Conservation (phyloP, 2,329 filamentous ascomycete species). For the Nemania serpens region DNA sequence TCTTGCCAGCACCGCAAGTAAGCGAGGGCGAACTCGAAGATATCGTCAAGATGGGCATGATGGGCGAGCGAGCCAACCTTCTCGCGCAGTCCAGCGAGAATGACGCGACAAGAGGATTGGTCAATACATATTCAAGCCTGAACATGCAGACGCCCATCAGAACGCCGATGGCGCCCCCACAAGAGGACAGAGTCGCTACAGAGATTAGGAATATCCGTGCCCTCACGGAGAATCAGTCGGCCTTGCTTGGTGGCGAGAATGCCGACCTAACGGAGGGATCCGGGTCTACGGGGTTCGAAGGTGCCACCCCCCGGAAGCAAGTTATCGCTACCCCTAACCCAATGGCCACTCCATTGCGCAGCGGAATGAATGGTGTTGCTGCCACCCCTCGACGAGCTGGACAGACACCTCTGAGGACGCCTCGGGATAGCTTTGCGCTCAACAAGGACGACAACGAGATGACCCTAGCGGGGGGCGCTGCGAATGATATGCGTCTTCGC, state of each 20-base stretch:
- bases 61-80: conserved; percentile 81
- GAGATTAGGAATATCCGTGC: conserved; percentile 94
- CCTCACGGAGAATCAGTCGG: conserved; percentile 91
- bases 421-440: conserved; percentile 83
- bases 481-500: conserved; percentile 73
- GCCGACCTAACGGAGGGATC: conserved; percentile 82
- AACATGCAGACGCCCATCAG: conserved; percentile 85
- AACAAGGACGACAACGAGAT: conserved; percentile 72
- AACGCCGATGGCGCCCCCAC: conserved; percentile 86
- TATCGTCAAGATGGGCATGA: conserved; percentile 98
- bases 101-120: conserved; percentile 79
- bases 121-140: conserved; percentile 84
- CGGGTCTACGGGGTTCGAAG: conserved; percentile 85
- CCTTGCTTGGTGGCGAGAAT: conserved; percentile 90
- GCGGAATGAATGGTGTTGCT: conserved; percentile 64
- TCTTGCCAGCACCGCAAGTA: conserved; percentile 87
- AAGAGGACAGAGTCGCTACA: conserved; percentile 95
- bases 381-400: conserved; percentile 72
- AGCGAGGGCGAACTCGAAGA: conserved; percentile 92
- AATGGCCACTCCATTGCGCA: conserved; percentile 83
- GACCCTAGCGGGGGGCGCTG: conserved; percentile 73
- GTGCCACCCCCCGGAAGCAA: conserved; percentile 79
- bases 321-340: conserved; percentile 91
- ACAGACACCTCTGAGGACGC: conserved; percentile 84
- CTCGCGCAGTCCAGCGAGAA: conserved; percentile 80